Base-by-base conservation (phyloP, 148 eudicot genomes). In the Pouteria glomerata region DNA sequence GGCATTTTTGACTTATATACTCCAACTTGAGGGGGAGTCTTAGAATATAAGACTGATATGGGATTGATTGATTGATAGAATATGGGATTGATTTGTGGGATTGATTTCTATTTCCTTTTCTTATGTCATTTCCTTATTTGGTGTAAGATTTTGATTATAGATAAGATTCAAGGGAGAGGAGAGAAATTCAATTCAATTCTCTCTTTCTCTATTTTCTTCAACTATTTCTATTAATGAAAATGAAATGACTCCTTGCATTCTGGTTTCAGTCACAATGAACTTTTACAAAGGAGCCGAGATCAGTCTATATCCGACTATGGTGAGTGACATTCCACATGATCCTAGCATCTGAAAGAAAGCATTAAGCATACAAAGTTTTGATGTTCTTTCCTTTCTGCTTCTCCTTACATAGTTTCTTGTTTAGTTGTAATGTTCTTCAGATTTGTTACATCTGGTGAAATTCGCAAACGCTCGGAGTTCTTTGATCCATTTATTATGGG, bases 351-450 rank as follows among this genome's bases (percentile, higher is more conserved):
- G 56, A 33, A 68, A 39, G 53, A 60, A 68, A 30, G 13, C 15
- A 30, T 60, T n/a, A 19, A 44, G 34, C 42, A 14, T 35, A 59
- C 37, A 24, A 39, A 70, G 50, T 42, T 62, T 59, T 70, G 47
- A 29, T 55, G 18, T 57, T 18, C 71, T 50, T 50, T 47, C n/a
- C 56, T 57, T 68, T 21, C 50, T 68, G 51, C 52, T 11, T 44
- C 18, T 42, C 47, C 74, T 88, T 56, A 86, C 62, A 18, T 64
- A 7, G 14, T 71, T 77, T 81, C 66, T 84, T 78, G 70, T 67
- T 66, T 74, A 95, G 98, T 91, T 71, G 98, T 95, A 26, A 95
- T 95, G 98, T 95, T 91, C 85, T 91, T 95, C 82, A 88, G 98
- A 84, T 91, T 95, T 73, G 89, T 95, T 65, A 88, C 98, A 18